These are phyloP conservation scores for Colletotrichum orbiculare DNA, from an alignment of 2,329 filamentous ascomycete species.

Conservation along the genomic window DNA sequence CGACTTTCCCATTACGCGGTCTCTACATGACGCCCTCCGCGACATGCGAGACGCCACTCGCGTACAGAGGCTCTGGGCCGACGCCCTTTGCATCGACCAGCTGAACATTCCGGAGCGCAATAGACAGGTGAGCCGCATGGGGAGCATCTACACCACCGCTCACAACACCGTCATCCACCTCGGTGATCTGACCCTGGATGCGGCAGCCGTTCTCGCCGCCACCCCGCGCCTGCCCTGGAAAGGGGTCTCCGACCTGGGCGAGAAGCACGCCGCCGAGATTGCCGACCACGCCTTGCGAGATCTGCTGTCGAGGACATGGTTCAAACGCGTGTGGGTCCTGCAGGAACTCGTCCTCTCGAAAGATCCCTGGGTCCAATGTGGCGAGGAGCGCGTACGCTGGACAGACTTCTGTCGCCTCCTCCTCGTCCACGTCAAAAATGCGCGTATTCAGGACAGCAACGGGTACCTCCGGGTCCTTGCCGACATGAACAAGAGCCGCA, in stretches of 20 bases:
- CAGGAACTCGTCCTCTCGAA: slow-evolving; percentile 43
- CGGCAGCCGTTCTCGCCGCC: neutral
- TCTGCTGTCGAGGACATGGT: slow-evolving; percentile 11
- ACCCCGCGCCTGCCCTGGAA: neutral
- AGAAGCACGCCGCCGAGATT: neutral
- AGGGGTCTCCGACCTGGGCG: neutral
- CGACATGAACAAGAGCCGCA: slow-evolving; percentile 12
- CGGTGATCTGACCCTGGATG: slow-evolving; percentile 1
- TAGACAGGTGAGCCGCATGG: slow-evolving; percentile 44
- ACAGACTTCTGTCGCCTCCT: slow-evolving; percentile 2
- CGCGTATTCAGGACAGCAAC: neutral
- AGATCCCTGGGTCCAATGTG: slow-evolving; percentile 41
- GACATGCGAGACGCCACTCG: slow-evolving; percentile 52
- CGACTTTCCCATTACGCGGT: slow-evolving; percentile 9
- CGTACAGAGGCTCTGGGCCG: slow-evolving; percentile 41
- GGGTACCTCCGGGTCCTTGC: neutral
- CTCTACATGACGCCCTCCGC: slow-evolving; percentile 43
- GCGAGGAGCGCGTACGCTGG: slow-evolving; percentile 20
- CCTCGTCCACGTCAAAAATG: neutral
- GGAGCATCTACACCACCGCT: slow-evolving; percentile 42
- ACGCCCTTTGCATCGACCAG: slow-evolving; percentile 49
- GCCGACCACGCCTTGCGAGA: slow-evolving; percentile 8
- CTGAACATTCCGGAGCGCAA: slow-evolving; percentile 40
- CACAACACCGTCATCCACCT: slow-evolving; percentile 27
- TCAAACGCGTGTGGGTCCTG: slow-evolving; percentile 38